phyloP scores from a whole-genome alignment of 2,329 filamentous ascomycete genomes.

The Colletotrichum lentis region DNA sequence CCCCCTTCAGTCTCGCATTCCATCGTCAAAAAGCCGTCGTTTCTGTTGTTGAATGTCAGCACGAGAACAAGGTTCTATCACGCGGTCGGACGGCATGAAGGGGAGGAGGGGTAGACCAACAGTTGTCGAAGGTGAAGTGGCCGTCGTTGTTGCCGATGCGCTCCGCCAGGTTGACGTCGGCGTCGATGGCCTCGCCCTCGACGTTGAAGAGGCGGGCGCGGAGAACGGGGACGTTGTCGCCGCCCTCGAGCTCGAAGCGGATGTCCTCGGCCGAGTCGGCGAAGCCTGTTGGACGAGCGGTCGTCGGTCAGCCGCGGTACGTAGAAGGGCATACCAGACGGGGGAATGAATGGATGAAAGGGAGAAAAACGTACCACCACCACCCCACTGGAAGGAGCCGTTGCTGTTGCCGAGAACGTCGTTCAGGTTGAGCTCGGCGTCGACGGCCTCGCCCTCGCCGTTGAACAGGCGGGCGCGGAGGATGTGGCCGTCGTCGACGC shows the following conservation, averaged over 20 bases:
- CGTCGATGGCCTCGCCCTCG: slow-evolving; percentile 52
- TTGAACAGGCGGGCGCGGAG: slow-evolving; percentile 54
- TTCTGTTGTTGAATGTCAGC: slow-evolving; percentile 5
- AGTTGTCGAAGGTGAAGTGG: slow-evolving; percentile 46
- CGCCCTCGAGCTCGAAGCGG: slow-evolving; percentile 59
- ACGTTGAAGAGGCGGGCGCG: slow-evolving; percentile 56
- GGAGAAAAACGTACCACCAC: slow-evolving; percentile 40
- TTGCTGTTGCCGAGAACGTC: slow-evolving; percentile 60
- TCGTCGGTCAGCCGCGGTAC: neutral
- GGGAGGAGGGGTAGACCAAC: neutral
- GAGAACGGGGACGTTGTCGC: slow-evolving; percentile 59
- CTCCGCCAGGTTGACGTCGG: slow-evolving; percentile 65
- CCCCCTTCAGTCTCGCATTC: neutral
- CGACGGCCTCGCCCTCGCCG: slow-evolving; percentile 53
- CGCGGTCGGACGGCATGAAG: neutral
- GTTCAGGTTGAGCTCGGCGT: slow-evolving; percentile 60
- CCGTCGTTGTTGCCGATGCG: slow-evolving; percentile 63
- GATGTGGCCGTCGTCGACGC: slow-evolving; percentile 59
- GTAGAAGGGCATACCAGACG: neutral
- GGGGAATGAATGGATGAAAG: neutral
- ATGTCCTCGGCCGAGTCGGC: slow-evolving; percentile 56
- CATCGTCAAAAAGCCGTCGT: neutral
- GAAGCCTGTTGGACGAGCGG: slow-evolving; percentile 49
- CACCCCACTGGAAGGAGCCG: slow-evolving; percentile 58
- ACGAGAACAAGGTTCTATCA: neutral